Percentiles rank a stretch among this genome's conserved stretches.
phyloP scores from a whole-genome alignment of 208 protist species.

The Trypanosoma grayi region DNA sequence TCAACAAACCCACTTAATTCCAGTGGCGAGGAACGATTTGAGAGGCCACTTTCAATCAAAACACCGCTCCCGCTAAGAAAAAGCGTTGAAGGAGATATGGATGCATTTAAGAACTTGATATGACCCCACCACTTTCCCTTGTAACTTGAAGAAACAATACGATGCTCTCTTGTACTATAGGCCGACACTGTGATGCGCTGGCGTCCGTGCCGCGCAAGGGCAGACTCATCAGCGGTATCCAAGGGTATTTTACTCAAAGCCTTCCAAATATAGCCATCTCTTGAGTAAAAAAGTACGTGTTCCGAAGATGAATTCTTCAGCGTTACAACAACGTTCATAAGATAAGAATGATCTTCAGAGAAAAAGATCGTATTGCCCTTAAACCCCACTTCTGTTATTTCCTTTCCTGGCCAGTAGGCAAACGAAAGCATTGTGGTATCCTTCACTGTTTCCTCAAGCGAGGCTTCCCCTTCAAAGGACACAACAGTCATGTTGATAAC shows the following conservation, averaged over 20 bases:
- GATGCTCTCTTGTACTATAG: conserved; percentile 10
- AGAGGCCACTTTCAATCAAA: conserved; percentile 19
- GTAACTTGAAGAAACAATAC: conserved; percentile 35
- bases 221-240: conserved; percentile 7
- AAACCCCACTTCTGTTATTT: conserved; percentile 37
- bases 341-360: conserved; percentile 30
- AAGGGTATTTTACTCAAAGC: conserved; percentile 26
- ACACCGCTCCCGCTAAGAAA: conserved; percentile 22
- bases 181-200: conserved; percentile 14
- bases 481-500: conserved; percentile 23
- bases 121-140: conserved; percentile 41
- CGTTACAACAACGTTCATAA: conserved; percentile 42
- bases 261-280: conserved; percentile 41
- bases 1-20: conserved; percentile 17
- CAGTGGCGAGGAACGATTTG: conserved; percentile 15
- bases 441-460: conserved; percentile 16
- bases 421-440: conserved; percentile 17
- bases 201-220: conserved; percentile 1
- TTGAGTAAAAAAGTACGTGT: conserved; percentile 32
- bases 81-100: conserved; percentile 29
- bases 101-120: conserved; percentile 32
- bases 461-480: conserved; percentile 8
- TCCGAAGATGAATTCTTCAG: conserved; percentile 20
- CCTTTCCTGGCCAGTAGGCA: conserved; percentile 11
- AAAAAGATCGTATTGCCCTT: conserved; percentile 40